Base-by-base conservation (phyloP, 768 basidiomycete species). In the Podaxis rugospora region DNA sequence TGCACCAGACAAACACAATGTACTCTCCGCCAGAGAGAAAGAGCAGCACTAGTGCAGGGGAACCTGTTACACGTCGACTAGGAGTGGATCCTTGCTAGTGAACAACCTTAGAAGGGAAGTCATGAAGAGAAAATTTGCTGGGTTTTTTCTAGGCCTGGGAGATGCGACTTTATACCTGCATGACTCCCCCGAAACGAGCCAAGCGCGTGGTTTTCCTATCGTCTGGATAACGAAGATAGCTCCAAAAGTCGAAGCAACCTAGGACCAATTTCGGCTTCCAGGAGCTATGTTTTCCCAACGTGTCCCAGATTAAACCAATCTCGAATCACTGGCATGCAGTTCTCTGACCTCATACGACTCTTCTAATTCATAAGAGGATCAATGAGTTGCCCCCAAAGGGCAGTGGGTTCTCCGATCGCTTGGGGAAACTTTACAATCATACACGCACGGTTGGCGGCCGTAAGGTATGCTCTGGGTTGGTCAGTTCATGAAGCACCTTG, bases 331-430 rank as follows among this genome's bases (percentile, higher is more conserved):
- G 13, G 23, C 3, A 32, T 40, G 47, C 46, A n/a, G 36, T 58
- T 49, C 51, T 35, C 46, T 18, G n/a, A 53, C 32, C 51, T 53
- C 59, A 46, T 44, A 11, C 14, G 27, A 18, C 36, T 44, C 42
- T 60, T 21, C 51, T 18, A 28, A 21, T 53, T 53, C 51, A 46
- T 50, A 28, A 53, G 35, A 25, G 40, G 9, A 23, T 37, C 51
- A 53, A 42, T 44, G 50, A 32, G 46, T 27, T 14, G 42, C 18
- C 10, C 42, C 36, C 27, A 53, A 53, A 42, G 23, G 51, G 51
- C 39, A 46, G 53, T 23, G 59, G 40, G 51, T 36, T 60, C 47
- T 60, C 57, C 40, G 42, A 53, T 47, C 59, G 37, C 57, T 42
- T 59, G 57, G 39, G 32, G 27, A 36, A 42, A 60, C 51, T 28